A percentile compares a stretch with the other conserved stretches of the same genome.
Evolutionary conservation across 352 stramenopile species (phyloP).

Genomic region (Plasmopara halstedii): DNA sequence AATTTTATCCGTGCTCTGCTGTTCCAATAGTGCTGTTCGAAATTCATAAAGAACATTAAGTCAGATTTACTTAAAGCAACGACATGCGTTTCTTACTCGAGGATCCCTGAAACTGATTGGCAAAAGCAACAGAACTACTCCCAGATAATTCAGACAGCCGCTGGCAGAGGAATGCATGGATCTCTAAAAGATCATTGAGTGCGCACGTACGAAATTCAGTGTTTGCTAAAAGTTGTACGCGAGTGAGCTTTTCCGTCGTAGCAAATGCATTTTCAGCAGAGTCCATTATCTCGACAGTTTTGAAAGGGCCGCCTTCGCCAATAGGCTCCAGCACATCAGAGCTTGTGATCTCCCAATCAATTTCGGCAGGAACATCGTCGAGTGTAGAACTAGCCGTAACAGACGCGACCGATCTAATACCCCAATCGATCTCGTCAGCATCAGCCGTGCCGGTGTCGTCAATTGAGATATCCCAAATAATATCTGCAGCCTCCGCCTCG

Average conservation of each 20-base stretch:
- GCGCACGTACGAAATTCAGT: conserved; percentile 51
- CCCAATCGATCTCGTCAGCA: conserved; percentile 51
- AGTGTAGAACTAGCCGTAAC: conserved; percentile 11
- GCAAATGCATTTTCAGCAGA: conserved; percentile 2
- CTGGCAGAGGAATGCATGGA: conserved; percentile 57
- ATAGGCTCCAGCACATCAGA: conserved; percentile 27
- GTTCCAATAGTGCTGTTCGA: conserved; percentile 41
- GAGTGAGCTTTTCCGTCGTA: conserved; percentile 17
- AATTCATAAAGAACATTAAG: conserved; percentile 4
- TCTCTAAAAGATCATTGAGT: conserved; percentile 70
- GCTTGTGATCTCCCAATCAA: conserved; percentile 72
- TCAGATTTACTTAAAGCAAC: not conserved
- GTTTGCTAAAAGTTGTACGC: conserved; percentile 43
- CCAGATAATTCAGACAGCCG: conserved; percentile 37
- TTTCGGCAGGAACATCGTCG: conserved; percentile 39
- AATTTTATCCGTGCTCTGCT: conserved; percentile 50
- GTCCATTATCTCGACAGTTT: conserved; percentile 5
- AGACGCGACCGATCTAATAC: conserved; percentile 37
- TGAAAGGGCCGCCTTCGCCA: conserved; percentile 2
- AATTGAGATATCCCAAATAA: conserved; percentile 69
- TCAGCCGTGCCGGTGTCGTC: conserved; percentile 26
- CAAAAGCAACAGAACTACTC: conserved; percentile 49
- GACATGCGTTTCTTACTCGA: conserved; percentile 27
- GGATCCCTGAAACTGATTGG: conserved; percentile 65
- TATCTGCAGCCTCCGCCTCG: conserved; percentile 46